Evolutionary conservation across 352 stramenopile species (phyloP).

Genomic region (Pythium sukuiense): DNA sequence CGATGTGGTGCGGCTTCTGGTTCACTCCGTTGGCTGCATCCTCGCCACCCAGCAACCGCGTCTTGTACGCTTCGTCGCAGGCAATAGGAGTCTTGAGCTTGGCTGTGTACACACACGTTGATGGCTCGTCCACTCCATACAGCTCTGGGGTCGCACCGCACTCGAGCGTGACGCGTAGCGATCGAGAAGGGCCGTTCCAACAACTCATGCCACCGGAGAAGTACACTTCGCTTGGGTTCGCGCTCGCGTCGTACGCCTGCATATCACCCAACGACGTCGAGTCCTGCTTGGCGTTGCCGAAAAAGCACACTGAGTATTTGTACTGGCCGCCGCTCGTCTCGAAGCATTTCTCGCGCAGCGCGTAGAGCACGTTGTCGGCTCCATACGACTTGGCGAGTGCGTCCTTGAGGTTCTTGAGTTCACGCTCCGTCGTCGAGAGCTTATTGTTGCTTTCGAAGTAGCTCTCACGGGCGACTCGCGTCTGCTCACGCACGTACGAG

Average conservation of each 20-base stretch:
- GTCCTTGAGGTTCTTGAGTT: slow-evolving; percentile 30
- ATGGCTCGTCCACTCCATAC: slow-evolving; percentile 77
- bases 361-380: slow-evolving; percentile 57
- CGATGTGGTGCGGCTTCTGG: slow-evolving; percentile 51
- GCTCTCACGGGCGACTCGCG: slow-evolving; percentile 44
- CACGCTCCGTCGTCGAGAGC: slow-evolving; percentile 24
- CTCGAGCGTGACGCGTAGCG: slow-evolving; percentile 69
- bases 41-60: slow-evolving; percentile 16
- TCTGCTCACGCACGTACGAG: slow-evolving; percentile 48
- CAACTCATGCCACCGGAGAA: slow-evolving; percentile 78
- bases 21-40: slow-evolving; percentile 9
- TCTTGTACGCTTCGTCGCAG: slow-evolving; percentile 41
- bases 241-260: slow-evolving; percentile 33
- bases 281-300: slow-evolving; percentile 82
- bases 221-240: slow-evolving; percentile 34
- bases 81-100: slow-evolving; percentile 78
- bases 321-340: slow-evolving; percentile 72
- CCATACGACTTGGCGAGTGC: slow-evolving; percentile 62
- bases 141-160: slow-evolving; percentile 68
- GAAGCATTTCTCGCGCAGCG: slow-evolving; percentile 72
- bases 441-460: slow-evolving; percentile 45
- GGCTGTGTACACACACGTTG: slow-evolving; percentile 83
- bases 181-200: slow-evolving; percentile 87
- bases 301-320: slow-evolving; percentile 87
- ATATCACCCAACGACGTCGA: slow-evolving; percentile 72